Evolutionary conservation across 2,329 filamentous ascomycete species (phyloP).

Genomic region (Aspergillus pseudoviridinutans): DNA sequence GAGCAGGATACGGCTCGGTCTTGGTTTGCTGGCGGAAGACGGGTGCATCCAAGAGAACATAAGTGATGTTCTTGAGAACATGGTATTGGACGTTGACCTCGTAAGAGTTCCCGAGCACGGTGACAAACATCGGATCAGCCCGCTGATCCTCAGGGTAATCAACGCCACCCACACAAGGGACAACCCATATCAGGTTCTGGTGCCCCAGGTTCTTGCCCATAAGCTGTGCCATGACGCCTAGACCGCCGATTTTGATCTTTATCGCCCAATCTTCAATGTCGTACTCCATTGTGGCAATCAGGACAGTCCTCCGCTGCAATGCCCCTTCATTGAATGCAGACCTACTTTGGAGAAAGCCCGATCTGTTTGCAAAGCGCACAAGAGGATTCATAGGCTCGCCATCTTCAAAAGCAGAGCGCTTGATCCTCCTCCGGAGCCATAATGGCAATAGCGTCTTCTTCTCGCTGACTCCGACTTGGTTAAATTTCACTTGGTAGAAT

Average conservation of each 20-base stretch:
- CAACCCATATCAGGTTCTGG: conserved; percentile 63
- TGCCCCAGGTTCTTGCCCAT: conserved; percentile 65
- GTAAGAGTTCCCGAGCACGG: conserved; percentile 57
- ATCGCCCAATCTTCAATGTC: conserved; percentile 67
- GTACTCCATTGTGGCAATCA: conserved; percentile 70
- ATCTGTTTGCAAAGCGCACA: conserved; percentile 32
- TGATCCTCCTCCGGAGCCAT: conserved; percentile 34
- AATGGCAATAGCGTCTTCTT: conserved; percentile 42
- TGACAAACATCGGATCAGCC: conserved; percentile 60
- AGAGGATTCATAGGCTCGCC: conserved; percentile 31
- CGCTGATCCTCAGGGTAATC: conserved; percentile 59
- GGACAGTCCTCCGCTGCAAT: conserved; percentile 50
- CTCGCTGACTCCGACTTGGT: conserved; percentile 53
- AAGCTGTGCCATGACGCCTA: conserved; percentile 66
- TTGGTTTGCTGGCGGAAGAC: conserved; percentile 63
- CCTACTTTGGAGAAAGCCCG: conserved; percentile 35
- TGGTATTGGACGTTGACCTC: conserved; percentile 63
- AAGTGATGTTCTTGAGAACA: conserved; percentile 61
- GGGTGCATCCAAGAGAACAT: conserved; percentile 63
- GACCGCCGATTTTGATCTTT: conserved; percentile 67
- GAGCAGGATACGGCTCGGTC: conserved; percentile 60
- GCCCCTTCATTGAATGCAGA: conserved; percentile 29
- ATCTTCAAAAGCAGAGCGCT: conserved; percentile 20
- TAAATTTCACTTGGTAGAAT: conserved; percentile 63
- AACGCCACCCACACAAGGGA: conserved; percentile 59